Base-by-base conservation (phyloP, 345 rosid species). In the Boechera retrofracta region DNA sequence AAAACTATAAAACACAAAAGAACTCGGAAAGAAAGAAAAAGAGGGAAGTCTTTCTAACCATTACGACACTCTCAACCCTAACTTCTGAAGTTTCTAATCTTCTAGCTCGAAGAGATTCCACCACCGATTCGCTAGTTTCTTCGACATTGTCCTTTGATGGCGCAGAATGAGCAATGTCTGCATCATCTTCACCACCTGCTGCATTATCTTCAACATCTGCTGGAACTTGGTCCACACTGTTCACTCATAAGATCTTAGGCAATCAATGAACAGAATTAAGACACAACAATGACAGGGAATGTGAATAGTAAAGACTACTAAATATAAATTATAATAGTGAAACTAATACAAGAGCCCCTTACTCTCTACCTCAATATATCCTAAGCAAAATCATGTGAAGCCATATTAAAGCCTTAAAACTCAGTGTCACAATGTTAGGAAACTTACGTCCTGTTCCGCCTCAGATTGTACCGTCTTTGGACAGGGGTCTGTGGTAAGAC, bases 391-490 rank as follows among this genome's bases (percentile, higher is more conserved):
- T 68, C 39, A 76, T 61, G 63, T 68, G 63, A 76, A 58, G 61
- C 47, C 31, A 69, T 41, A 69, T 49, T 7, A 67, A 45, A 7
- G 60, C 54, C 45, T 38, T 26, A 26, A 13, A 55, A 16, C 61
- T 44, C 44, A 71, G 4, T 16, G 36, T 56, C 67, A 64, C 45
- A 77, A 48, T 41, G 52, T 71, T 71, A 51, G 39, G 33, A 52
- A 80, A 79, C 93, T 89, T 87, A 94, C 97, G 31, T 77, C 81
- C 69, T 91, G 48, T 79, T 83, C 78, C 97, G 83, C 80, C 98
- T 86, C 69, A 94, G 89, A 87, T 91, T 89, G 86, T 94, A 94
- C 58, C 94, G 88, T 67, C 64, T 88, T 76, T 82, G 87, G 60
- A 86, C 91, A 31, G 90, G 91, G 49, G 89, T 81, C 77, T 78